phyloP scores from a whole-genome alignment of 768 basidiomycete genomes.

The Suillus fuscotomentosus region DNA sequence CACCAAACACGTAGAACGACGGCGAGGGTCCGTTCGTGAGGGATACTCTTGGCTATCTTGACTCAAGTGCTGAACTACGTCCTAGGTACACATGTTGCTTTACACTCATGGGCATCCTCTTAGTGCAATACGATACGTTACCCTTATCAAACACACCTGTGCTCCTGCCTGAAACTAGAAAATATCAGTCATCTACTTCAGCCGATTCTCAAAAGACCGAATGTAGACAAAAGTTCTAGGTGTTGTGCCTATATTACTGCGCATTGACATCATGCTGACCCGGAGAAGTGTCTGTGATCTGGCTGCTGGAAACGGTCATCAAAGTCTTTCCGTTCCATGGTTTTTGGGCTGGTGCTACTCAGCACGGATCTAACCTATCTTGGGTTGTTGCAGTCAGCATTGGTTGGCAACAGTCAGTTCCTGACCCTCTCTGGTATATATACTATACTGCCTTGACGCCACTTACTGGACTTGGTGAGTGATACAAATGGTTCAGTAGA shows the following conservation, averaged over 20 bases:
- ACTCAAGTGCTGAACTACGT: not conserved
- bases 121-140: slow-evolving; percentile 15
- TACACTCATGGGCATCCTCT: slow-evolving; percentile 14
- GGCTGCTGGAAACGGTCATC: slow-evolving; percentile 18
- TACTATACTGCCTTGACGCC: not conserved
- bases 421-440: slow-evolving; percentile 13
- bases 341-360: slow-evolving; percentile 12
- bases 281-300: slow-evolving; percentile 9
- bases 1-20: not conserved
- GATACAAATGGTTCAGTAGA: not conserved
- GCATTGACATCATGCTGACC: not conserved
- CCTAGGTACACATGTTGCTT: slow-evolving; percentile 16
- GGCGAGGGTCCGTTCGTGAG: slow-evolving; percentile 16
- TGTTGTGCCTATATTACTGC: not conserved
- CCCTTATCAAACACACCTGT: too few relatives aligned
- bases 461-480: slow-evolving; percentile 20
- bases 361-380: slow-evolving; percentile 8
- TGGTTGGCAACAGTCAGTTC: not conserved
- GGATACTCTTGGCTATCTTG: not conserved
- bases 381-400: slow-evolving; percentile 5
- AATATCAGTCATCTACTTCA: slow-evolving; percentile 18
- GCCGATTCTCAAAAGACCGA: slow-evolving; percentile 15
- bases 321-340: slow-evolving; percentile 12
- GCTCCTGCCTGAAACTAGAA: not conserved
- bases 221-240: slow-evolving; percentile 15